Evolutionary conservation across 176 grass and related monocot genomes (phyloP).

Genomic region (Saccharum officinarum): DNA sequence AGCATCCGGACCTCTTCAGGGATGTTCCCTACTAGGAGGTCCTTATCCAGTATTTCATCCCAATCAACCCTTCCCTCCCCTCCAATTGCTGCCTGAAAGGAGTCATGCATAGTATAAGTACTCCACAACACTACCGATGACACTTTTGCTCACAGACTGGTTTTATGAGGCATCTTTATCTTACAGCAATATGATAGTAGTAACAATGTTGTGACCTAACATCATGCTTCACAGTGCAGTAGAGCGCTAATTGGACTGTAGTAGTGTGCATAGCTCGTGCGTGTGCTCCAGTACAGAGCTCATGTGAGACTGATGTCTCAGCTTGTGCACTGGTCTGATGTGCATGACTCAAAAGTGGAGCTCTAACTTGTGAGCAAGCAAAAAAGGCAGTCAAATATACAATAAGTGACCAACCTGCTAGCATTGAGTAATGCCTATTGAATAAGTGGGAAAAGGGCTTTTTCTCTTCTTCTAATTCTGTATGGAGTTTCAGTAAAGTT

Average conservation of each 20-base stretch:
- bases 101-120: slow-evolving; percentile 4
- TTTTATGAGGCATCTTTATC: neutral
- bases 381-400: neutral
- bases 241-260: neutral
- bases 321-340: neutral
- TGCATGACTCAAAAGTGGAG: neutral
- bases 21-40: slow-evolving; percentile 54
- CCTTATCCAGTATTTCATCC: slow-evolving; percentile 88
- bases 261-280: neutral
- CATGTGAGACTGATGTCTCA: neutral
- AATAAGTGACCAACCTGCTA: neutral
- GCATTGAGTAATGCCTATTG: neutral
- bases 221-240: neutral
- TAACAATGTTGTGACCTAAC: neutral
- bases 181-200: slow-evolving; percentile 8
- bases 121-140: neutral
- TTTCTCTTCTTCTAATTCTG: neutral
- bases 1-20: slow-evolving; percentile 73
- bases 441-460: neutral
- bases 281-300: too few relatives aligned
- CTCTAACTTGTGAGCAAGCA: neutral
- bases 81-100: slow-evolving; percentile 78
- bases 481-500: neutral
- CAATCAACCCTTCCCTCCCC: slow-evolving; percentile 76
- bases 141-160: neutral